Evolutionary conservation across 2,329 filamentous ascomycete genomes (phyloP).

Genomic region (Colletotrichum trifolii): DNA sequence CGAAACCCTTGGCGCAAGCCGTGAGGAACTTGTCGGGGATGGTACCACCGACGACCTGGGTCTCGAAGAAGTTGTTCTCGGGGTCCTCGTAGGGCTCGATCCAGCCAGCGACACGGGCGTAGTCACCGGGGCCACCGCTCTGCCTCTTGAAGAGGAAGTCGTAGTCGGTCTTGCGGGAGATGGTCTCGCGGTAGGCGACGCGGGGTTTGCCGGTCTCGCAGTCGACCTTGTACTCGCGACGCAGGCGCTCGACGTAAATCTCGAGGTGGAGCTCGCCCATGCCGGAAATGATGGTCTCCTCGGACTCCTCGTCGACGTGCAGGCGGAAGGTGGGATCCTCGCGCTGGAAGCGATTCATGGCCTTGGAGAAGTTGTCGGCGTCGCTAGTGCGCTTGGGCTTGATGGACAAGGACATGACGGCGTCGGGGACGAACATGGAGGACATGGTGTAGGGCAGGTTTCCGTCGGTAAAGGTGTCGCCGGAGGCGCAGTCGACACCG

Average conservation of each 20-base stretch:
- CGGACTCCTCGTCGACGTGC: conserved; percentile 88
- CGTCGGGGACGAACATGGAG: conserved; percentile 97
- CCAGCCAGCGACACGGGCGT: conserved; percentile 89
- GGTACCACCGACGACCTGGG: conserved; percentile 86
- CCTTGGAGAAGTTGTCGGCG: conserved; percentile 94
- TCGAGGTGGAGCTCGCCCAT: conserved; percentile 98
- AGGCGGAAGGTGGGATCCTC: conserved; percentile 98
- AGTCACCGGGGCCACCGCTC: conserved; percentile 94
- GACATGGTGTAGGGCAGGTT: conserved; percentile 93
- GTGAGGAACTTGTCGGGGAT: conserved; percentile 97
- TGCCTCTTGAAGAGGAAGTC: conserved; percentile 97
- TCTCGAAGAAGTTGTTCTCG: conserved; percentile 84
- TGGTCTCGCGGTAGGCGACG: conserved; percentile 96
- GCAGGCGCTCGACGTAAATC: conserved; percentile 97
- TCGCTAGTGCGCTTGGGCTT: conserved; percentile 95
- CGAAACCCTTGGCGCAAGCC: conserved; percentile 95
- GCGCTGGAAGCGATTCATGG: conserved; percentile 98
- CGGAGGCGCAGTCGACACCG: conserved; percentile 96
- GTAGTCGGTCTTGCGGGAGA: conserved; percentile 82
- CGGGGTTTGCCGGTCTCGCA: conserved; percentile 96
- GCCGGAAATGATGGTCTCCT: conserved; percentile 97
- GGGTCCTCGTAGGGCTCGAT: conserved; percentile 85
- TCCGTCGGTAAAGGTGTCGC: conserved; percentile 97
- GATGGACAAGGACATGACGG: conserved; percentile 98
- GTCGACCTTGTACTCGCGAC: conserved; percentile 95